Conservation (phyloP, 257 asterid species). For the Cordia subcordata region DNA sequence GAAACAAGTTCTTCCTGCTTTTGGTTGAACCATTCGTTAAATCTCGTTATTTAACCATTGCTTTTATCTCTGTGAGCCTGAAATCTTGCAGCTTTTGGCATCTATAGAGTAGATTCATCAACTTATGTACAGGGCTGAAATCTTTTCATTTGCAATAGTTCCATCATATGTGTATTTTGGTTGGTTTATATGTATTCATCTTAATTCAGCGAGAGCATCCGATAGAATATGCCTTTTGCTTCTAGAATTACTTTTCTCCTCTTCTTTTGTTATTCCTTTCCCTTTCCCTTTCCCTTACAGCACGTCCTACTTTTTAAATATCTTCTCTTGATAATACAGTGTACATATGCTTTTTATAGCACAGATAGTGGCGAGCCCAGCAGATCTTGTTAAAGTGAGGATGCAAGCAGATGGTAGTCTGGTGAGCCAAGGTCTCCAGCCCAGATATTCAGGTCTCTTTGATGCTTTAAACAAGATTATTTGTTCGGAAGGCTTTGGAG, state of each 20-base stretch:
- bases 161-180: too few relatives aligned
- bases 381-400: slow-evolving; percentile 86
- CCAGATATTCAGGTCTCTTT: slow-evolving; percentile 54
- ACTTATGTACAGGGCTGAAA: too few relatives aligned
- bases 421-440: slow-evolving; percentile 44
- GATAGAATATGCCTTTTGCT: too few relatives aligned
- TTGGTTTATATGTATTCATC: too few relatives aligned
- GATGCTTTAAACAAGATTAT: slow-evolving; percentile 66
- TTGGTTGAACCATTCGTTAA: too few relatives aligned
- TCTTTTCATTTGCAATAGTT: too few relatives aligned
- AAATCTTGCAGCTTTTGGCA: too few relatives aligned
- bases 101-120: too few relatives aligned
- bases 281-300: background rate
- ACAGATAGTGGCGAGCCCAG: slow-evolving; percentile 90
- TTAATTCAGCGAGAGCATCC: too few relatives aligned
- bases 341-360: slow-evolving; percentile 11
- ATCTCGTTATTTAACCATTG: too few relatives aligned
- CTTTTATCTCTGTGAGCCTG: too few relatives aligned
- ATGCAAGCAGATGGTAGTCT: slow-evolving; percentile 75
- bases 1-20: too few relatives aligned
- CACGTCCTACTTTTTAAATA: background rate
- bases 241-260: background rate
- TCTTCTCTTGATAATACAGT: background rate
- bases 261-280: background rate
- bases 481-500: slow-evolving; percentile 48